Base-by-base conservation (phyloP, 1,139 yeast species). In the Taphrina communis region DNA sequence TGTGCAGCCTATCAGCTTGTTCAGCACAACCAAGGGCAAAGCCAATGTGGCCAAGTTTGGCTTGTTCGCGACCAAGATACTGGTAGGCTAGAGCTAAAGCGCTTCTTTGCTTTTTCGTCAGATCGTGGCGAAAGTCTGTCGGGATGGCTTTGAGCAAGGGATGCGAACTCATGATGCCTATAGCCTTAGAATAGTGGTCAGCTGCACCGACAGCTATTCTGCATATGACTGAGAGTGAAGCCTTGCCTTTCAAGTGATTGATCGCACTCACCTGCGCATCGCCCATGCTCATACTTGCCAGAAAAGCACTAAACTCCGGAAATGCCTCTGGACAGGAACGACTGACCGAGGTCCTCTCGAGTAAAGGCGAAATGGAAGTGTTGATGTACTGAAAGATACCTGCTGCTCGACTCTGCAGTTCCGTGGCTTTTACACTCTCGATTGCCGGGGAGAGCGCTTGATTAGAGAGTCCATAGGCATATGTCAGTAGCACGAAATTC, bases 401-500 rank as follows among this genome's bases (percentile, higher is more conserved):
- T 14, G 67, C 61, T n/a, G 67, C 67, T 19, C 42, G 46, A 39
- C 61, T 52, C 25, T 55, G 50, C 39, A 35, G 53, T 12, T 42
- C 61, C 21, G 41, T 42, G 1, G 61, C 46, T 12, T 44, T 46
- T 19, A 46, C 39, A 9, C 41, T 12, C 8, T 42, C 46, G 9
- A 8, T 12, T 7, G 44, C 4, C 4, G 51, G 35, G 1, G 19
- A 14, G 0, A 19, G 14, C 9, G 68, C 63, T 17, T 65, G 41
- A 14, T 65, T 56, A 7, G 61, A 65, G n/a, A 65, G 52, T 6
- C 63, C 63, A 39, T 65, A 48, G 25, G 52, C 68, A 48, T 65
- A 65, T 5, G 68, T 65, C 52, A 65, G 46, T 12, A 65, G 44
- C 38, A 57, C 63, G 50, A 65, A 65, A 8, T 41, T 35, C n/a